Evolutionary conservation across 352 stramenopile species (phyloP).

Genomic region (Chrysophaeum taylorii): DNA sequence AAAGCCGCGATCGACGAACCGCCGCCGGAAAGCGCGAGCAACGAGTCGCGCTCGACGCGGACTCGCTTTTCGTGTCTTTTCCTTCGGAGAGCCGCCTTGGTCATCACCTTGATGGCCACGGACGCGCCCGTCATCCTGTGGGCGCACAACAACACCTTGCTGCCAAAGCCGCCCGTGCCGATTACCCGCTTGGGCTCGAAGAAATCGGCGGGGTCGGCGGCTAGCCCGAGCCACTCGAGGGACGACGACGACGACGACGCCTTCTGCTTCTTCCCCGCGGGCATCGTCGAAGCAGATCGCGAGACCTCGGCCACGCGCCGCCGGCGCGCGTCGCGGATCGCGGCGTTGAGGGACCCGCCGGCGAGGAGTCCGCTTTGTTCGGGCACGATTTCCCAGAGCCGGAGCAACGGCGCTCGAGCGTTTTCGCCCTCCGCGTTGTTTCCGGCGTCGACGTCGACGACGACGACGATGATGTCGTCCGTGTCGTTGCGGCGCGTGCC

Average conservation of each 20-base stretch:
- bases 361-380: neutral
- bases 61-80: neutral
- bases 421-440: neutral
- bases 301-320: neutral
- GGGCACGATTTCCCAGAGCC: neutral
- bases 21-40: neutral
- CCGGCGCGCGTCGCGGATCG: neutral
- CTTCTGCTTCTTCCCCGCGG: neutral
- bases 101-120: neutral
- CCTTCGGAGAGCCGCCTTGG: neutral
- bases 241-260: too few species aligned
- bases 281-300: neutral
- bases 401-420: too few species aligned
- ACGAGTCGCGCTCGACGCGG: neutral
- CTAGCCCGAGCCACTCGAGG: neutral
- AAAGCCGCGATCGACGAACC: neutral
- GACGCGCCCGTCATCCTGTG: neutral
- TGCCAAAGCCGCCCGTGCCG: neutral
- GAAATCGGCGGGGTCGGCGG: neutral
- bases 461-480: constrained; percentile 20
- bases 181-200: neutral
- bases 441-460: constrained; percentile 12
- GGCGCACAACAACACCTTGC: neutral
- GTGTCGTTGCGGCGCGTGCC: constrained; percentile 7
- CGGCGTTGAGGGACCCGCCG: neutral